Evolutionary conservation across 2,329 filamentous ascomycete genomes (phyloP), one percentile per base, ranked within the genome.

Genomic region (Diaporthe aspalathi): DNA sequence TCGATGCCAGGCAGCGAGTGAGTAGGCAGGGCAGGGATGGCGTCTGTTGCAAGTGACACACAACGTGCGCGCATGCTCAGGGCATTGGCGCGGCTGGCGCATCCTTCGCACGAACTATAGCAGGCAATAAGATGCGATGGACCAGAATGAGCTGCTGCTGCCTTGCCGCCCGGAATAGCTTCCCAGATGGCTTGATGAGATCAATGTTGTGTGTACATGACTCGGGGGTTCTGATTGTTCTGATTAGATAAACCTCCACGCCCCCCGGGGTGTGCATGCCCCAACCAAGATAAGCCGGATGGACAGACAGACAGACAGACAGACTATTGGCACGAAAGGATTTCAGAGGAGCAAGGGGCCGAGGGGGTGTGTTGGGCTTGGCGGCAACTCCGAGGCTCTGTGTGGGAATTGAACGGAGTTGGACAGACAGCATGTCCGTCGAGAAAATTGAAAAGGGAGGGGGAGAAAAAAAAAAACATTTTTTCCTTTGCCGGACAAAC

Each of bases 71-170:
- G 9, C 32, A 53, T 20, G n/a, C 50, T 32, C n/a, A 27, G 5
- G 5, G n/a, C 54, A 57, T 57, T 57, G 29, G 29, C 17, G 38
- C 11, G 45, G 45, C 43, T 49, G 45, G 45, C 45, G 20, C 11
- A 2, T 24, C 6, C 24, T 12, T 57, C n/a, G 27, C n/a, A 35
- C 60, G 45, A 65, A 65, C 20, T 38, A 27, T 20, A 38, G 29
- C 50, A 32, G 60, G 60, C 60, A 65, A 38, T 65, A 38, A 50
- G 60, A 65, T 65, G 60, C 60, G 29, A 65, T 35, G 17, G 60
- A 27, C 29, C 45, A 49, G 27, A 49, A 65, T n/a, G 6, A 29
- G 40, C n/a, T n/a, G n/a, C n/a, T n/a, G n/a, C n/a, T n/a, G n/a
- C n/a, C n/a, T n/a, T n/a, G n/a, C n/a, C n/a, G n/a, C n/a, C n/a